Evolutionary conservation across 1,284 basidiomycete genomes (phyloP).

Genomic region (Flammula alnicola): DNA sequence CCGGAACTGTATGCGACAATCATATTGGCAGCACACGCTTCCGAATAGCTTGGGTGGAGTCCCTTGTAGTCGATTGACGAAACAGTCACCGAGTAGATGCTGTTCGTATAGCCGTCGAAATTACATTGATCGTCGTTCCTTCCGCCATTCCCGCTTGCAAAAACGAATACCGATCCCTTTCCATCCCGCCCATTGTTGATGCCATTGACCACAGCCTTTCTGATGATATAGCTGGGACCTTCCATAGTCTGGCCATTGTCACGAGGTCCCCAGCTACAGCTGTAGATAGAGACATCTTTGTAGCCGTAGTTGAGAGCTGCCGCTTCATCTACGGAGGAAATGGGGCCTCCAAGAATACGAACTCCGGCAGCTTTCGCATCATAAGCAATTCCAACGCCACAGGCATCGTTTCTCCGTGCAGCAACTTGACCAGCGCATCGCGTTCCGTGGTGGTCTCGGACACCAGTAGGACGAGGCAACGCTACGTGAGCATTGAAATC

Average conservation of each 20-base stretch:
- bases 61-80: constrained; percentile 92
- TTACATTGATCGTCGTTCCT: constrained; percentile 94
- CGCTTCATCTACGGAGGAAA: constrained; percentile 96
- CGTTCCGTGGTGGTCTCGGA: constrained; percentile 97
- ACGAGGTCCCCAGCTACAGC: constrained; percentile 97
- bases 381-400: constrained; percentile 96
- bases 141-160: constrained; percentile 97
- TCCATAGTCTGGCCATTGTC: constrained; percentile 97
- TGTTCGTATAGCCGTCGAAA: constrained; percentile 99
- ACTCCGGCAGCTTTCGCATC: constrained; percentile 90
- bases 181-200: constrained; percentile 89
- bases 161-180: constrained; percentile 94
- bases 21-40: constrained; percentile 95
- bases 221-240: constrained; percentile 87
- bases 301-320: constrained; percentile 94
- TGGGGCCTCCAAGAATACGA: constrained; percentile 92
- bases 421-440: constrained; percentile 97
- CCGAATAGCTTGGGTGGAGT: constrained; percentile 94
- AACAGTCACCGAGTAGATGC: constrained; percentile 95
- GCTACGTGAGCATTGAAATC: constrained; percentile 95
- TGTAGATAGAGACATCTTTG: constrained; percentile 91
- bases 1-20: constrained; percentile 96
- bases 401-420: constrained; percentile 90
- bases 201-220: constrained; percentile 94
- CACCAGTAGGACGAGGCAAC: constrained; percentile 84